Evolutionary conservation across 768 basidiomycete species (phyloP), one percentile per base, ranked within the genome.

Genomic region (Podaxis sp.): DNA sequence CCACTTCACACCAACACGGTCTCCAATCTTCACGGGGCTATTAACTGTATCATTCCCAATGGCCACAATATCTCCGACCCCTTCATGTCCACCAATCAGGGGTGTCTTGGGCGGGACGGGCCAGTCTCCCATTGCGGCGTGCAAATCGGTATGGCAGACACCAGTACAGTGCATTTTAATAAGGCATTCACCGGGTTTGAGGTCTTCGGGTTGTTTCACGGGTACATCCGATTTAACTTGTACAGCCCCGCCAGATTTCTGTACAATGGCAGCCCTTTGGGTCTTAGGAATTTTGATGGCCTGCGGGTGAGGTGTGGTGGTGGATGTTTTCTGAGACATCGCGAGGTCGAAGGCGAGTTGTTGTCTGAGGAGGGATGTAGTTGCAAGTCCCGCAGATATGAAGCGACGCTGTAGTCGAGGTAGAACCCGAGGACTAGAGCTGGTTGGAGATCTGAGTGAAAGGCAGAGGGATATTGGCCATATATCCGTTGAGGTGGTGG

Each of bases 71-170:
- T 80, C 77, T 17, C 94, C 93, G 12, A 92, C 91, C 66, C 93
- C 93, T 75, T 94, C 89, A 70, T 95, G 93, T 0, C 94, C 92
- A 15, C 91, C 91, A 61, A 93, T 84, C 53, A 93, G 83, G 0
- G 89, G 89, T 1, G 79, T 79, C 57, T 79, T 83, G 38, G 85
- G 79, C n/a, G 80, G 73, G 9, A 91, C 62, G 0, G 94, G 94
- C 95, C 95, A 95, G 71, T 95, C 94, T 49, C 84, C 85, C 42
- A 82, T 74, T 40, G 84, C 84, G 28, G 88, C 88, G 68, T 94
- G 93, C 13, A 92, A 81, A 69, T 94, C 93, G 2, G 89, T 91
- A 70, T 93, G 92, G 75, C 93, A 94, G n/a, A 93, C 91, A 61
- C 92, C 92, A 5, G 89, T 87, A 76, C 84, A 88, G 39, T 82